These are phyloP conservation scores for Globisporangium acanthophoron DNA, from an alignment of 352 stramenopile genomes.

Conservation along the genomic window DNA sequence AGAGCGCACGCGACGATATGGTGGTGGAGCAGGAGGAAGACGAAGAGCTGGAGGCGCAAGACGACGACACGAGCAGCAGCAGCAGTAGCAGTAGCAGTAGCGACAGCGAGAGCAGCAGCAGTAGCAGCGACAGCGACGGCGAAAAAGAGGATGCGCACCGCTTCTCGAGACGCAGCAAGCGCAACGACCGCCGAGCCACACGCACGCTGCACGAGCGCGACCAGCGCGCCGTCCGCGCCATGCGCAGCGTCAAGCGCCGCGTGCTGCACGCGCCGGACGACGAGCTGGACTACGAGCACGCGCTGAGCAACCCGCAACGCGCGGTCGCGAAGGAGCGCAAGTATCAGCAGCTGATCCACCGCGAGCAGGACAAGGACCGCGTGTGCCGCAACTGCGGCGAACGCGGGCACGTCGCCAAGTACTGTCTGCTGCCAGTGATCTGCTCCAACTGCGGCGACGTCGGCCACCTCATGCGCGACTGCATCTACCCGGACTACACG, in stretches of 20 bases:
- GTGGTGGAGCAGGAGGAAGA: conserved; percentile 10
- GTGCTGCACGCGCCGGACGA: conserved; percentile 22
- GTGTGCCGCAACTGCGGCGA: conserved; percentile 79
- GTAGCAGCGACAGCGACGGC: conserved; percentile 11
- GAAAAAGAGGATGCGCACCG: conserved; percentile 2
- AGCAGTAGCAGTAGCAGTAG: conserved; percentile 6
- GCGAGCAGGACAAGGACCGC: conserved; percentile 49
- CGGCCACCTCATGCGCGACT: conserved; percentile 48
- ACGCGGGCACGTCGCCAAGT: conserved; percentile 50
- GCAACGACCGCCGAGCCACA: not conserved
- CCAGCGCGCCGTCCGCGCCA: conserved; percentile 2
- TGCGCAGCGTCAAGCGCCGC: conserved; percentile 15
- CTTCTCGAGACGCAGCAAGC: not conserved
- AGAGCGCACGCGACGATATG: not conserved
- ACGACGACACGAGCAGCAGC: conserved; percentile 11
- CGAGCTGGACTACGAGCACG: conserved; percentile 71
- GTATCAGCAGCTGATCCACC: conserved; percentile 54
- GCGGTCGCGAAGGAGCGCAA: conserved; percentile 41
- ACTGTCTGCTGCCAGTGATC: conserved; percentile 71
- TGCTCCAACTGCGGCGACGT: conserved; percentile 76
- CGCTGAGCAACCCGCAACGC: conserved; percentile 44
- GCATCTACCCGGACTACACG: conserved; percentile 27
- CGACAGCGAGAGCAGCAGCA: conserved; percentile 8
- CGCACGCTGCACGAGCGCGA: conserved; percentile 3
- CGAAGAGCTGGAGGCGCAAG: not conserved